These are phyloP conservation scores for Marasmius fiardii DNA, from an alignment of 1,284 basidiomycete species.

Conservation along the genomic window DNA sequence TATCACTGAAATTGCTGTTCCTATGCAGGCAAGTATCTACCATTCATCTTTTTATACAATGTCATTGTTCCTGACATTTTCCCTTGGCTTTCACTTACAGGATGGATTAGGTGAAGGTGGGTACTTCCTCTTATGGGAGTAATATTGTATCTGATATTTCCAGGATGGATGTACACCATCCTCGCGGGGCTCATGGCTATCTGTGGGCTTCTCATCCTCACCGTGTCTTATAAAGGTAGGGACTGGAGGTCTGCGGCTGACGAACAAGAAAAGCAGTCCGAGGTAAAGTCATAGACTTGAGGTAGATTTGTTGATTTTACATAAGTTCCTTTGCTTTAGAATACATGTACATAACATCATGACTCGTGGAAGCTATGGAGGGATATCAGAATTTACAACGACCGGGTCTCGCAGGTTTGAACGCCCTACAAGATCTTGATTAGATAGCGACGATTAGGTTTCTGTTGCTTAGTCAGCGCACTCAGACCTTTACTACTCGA, in stretches of 20 bases:
- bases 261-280: conserved; percentile 22
- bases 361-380: too few relatives aligned
- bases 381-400: too few relatives aligned
- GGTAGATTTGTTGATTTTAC: too few relatives aligned
- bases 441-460: too few relatives aligned
- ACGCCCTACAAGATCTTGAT: too few relatives aligned
- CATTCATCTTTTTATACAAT: not conserved
- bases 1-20: conserved; percentile 66
- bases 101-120: conserved; percentile 39
- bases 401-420: too few relatives aligned
- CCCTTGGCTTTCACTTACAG: conserved; percentile 18
- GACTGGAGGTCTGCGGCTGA: conserved; percentile 41
- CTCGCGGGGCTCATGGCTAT: conserved; percentile 62
- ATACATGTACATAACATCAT: too few relatives aligned
- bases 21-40: conserved; percentile 48
- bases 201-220: conserved; percentile 47
- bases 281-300: not conserved
- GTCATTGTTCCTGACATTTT: not conserved
- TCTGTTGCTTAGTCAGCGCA: too few relatives aligned
- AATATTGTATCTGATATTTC: not conserved
- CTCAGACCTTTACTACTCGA: too few relatives aligned
- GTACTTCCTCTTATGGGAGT: not conserved
- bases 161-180: conserved; percentile 73
- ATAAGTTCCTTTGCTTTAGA: too few relatives aligned
- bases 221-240: conserved; percentile 46